phyloP scores from a whole-genome alignment of 768 basidiomycete species.

The Lactarius hengduanensis region DNA sequence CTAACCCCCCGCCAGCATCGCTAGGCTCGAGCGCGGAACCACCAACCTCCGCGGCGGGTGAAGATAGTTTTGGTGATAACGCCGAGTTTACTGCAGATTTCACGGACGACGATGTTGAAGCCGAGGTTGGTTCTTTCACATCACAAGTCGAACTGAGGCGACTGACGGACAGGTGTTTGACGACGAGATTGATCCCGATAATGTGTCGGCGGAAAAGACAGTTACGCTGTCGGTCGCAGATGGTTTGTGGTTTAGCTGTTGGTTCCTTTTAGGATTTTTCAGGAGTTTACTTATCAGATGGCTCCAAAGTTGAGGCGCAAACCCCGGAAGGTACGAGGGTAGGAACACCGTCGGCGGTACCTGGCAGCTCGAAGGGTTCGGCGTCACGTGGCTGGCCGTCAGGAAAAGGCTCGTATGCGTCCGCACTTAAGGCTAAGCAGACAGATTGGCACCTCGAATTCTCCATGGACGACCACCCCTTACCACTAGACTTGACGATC shows the following conservation, averaged over 20 bases:
- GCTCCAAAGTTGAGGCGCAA: constrained; percentile 91
- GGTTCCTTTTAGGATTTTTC: background rate
- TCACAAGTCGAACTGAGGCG: background rate
- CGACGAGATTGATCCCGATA: constrained; percentile 78
- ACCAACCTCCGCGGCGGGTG: constrained; percentile 37
- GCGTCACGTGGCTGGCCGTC: constrained; percentile 37
- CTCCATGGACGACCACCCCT: constrained; percentile 81
- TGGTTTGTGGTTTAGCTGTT: constrained; percentile 43
- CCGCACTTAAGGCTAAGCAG: constrained; percentile 89
- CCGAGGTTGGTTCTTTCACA: constrained; percentile 47
- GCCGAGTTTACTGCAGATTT: constrained; percentile 70
- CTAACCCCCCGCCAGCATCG: constrained; percentile 15
- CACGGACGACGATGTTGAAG: constrained; percentile 83
- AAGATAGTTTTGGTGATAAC: constrained; percentile 52
- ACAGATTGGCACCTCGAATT: constrained; percentile 98
- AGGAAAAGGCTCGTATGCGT: constrained; percentile 78
- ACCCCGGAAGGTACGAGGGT: constrained; percentile 96
- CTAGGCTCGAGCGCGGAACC: constrained; percentile 31
- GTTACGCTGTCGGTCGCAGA: constrained; percentile 80
- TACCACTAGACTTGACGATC: constrained; percentile 87
- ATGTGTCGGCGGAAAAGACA: constrained; percentile 72
- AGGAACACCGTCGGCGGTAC: constrained; percentile 69
- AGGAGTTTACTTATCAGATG: constrained; percentile 50
- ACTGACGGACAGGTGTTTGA: constrained; percentile 61
- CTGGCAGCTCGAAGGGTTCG: constrained; percentile 42